Conservation (phyloP, 805 yeast genomes). For the Candida silvicultrix region DNA sequence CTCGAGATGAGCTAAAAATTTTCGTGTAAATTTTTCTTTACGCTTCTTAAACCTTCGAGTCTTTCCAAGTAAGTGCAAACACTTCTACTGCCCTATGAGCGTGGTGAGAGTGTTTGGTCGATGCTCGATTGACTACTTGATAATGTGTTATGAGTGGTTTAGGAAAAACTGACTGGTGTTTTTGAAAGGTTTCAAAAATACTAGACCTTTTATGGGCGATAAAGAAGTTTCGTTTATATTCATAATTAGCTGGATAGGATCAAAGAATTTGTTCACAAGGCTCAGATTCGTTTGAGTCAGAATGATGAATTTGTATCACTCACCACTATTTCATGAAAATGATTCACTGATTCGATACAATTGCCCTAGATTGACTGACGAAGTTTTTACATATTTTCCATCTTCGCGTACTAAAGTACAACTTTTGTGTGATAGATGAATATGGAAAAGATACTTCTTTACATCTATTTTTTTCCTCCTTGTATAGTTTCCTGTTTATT, state of each 20-base stretch:
- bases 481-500: slow-evolving; percentile 1
- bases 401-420: slow-evolving; percentile 32
- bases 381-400: slow-evolving; percentile 76
- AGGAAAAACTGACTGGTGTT: too few species aligned
- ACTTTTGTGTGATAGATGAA: slow-evolving; percentile 47
- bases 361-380: slow-evolving; percentile 56
- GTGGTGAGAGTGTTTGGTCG: not conserved
- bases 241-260: not conserved
- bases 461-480: too few species aligned
- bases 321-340: slow-evolving; percentile 2
- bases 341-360: slow-evolving; percentile 42
- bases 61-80: too few species aligned
- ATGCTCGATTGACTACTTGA: not conserved
- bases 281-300: not conserved
- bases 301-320: not conserved
- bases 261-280: not conserved
- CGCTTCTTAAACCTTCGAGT: not conserved
- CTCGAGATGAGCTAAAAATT: not conserved
- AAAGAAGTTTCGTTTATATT: slow-evolving; percentile 2
- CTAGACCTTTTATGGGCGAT: not conserved
- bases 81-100: too few species aligned
- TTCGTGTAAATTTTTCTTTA: not conserved
- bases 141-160: too few species aligned
- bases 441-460: slow-evolving; percentile 75
- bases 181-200: slow-evolving; percentile 1